phyloP scores from a whole-genome alignment of 495 filamentous ascomycete genomes.

The Aspergillus haitiensis region DNA sequence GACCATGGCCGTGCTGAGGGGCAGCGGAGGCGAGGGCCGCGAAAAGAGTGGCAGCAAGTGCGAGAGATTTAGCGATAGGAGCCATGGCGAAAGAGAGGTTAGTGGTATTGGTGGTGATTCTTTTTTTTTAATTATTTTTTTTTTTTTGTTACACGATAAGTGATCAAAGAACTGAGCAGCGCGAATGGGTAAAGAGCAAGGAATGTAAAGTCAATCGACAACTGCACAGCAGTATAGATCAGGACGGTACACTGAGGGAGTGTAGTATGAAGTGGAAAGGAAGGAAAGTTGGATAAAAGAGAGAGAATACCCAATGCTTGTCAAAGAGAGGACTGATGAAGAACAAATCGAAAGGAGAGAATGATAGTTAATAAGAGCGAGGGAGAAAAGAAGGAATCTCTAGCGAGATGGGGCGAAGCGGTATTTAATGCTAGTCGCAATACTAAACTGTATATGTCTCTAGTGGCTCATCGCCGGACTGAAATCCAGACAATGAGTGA shows the following conservation, averaged over 20 bases:
- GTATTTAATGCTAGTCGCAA: conserved; percentile 21
- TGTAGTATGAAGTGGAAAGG: conserved; percentile 17
- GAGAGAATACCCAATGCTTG: conserved; percentile 19
- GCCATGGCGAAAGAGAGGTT: conserved; percentile 35
- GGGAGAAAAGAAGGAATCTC: conserved; percentile 18
- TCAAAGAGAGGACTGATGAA: conserved; percentile 18
- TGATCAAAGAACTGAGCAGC: conserved; percentile 15
- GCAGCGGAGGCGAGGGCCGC: conserved; percentile 37
- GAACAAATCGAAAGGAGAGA: not conserved
- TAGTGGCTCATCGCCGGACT: conserved; percentile 1
- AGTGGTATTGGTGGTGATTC: conserved; percentile 15
- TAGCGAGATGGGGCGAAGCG: conserved; percentile 14
- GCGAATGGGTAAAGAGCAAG: conserved; percentile 10
- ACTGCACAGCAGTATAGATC: conserved; percentile 43
- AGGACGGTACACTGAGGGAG: conserved; percentile 17
- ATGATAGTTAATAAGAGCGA: conserved; percentile 1
- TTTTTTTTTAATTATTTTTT: conserved; percentile 4
- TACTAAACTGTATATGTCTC: conserved; percentile 8
- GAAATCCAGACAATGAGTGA: conserved; percentile 1
- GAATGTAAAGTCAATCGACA: conserved; percentile 22
- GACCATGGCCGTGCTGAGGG: conserved; percentile 23
- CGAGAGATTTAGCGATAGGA: conserved; percentile 44
- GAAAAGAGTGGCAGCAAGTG: conserved; percentile 43
- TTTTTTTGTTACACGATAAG: not conserved
- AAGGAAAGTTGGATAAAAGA: conserved; percentile 21